Evolutionary conservation across 345 rosid genomes (phyloP).

Genomic region (Litchi chinensis): DNA sequence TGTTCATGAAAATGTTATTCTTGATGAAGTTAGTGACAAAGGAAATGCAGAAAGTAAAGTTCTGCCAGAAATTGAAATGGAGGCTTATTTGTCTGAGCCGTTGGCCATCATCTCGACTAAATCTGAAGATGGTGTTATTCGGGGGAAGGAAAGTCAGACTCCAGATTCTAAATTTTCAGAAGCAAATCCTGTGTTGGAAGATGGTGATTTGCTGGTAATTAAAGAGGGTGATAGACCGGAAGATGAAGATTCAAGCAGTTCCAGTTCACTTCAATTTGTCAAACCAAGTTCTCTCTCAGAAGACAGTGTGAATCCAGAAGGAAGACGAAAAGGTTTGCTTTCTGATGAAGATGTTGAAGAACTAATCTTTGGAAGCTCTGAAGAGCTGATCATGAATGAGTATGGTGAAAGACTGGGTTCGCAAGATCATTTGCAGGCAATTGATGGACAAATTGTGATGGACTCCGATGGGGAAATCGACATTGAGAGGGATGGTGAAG

Average conservation of each 20-base stretch:
- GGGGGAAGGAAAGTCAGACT: slow-evolving; percentile 13
- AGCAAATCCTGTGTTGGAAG: background rate
- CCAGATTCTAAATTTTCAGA: background rate
- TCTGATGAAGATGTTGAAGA: slow-evolving; percentile 35
- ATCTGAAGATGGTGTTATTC: background rate
- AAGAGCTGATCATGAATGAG: slow-evolving; percentile 16
- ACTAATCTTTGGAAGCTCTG: slow-evolving; percentile 32
- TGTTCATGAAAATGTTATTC: slow-evolving; percentile 11
- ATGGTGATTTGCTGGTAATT: slow-evolving; percentile 11
- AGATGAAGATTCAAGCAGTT: slow-evolving; percentile 7
- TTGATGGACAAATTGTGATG: slow-evolving; percentile 19
- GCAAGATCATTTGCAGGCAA: slow-evolving; percentile 12
- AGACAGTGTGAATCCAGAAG: slow-evolving; percentile 9
- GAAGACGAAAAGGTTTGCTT: slow-evolving; percentile 22
- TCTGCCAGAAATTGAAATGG: slow-evolving; percentile 24
- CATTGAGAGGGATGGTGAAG: slow-evolving; percentile 19
- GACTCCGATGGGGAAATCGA: slow-evolving; percentile 28
- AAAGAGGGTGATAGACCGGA: slow-evolving; percentile 15
- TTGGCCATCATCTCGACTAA: slow-evolving; percentile 13
- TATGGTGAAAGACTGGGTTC: slow-evolving; percentile 12
- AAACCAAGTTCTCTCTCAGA: background rate
- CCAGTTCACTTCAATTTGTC: background rate
- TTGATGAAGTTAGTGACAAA: slow-evolving; percentile 11
- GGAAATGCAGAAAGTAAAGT: slow-evolving; percentile 24
- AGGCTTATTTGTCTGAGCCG: slow-evolving; percentile 16